Conservation (phyloP, 169 alveolate species). For the Babesia sp. region DNA sequence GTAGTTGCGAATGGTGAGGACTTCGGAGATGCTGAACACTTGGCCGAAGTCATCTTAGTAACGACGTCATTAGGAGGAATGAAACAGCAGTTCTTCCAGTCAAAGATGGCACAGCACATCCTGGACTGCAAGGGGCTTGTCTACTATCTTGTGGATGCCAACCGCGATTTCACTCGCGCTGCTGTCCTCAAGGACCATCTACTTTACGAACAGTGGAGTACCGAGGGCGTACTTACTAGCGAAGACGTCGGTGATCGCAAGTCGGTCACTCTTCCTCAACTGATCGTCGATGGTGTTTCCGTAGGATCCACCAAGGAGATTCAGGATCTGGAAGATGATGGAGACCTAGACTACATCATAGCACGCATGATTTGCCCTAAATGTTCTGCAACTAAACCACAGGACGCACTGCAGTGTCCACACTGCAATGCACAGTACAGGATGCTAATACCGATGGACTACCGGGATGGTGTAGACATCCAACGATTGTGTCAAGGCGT, state of each 20-base stretch:
- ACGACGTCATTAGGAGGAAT: constrained; percentile 84
- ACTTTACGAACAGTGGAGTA: constrained; percentile 78
- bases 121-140: constrained; percentile 86
- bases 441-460: constrained; percentile 63
- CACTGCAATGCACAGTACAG: constrained; percentile 61
- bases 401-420: constrained; percentile 66
- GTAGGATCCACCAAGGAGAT: constrained; percentile 78
- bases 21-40: background rate
- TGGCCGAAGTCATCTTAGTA: constrained; percentile 81
- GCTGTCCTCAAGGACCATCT: constrained; percentile 80
- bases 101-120: constrained; percentile 80
- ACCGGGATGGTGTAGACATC: constrained; percentile 54
- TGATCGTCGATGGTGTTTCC: constrained; percentile 82
- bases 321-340: constrained; percentile 88
- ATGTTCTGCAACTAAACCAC: constrained; percentile 67
- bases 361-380: constrained; percentile 74
- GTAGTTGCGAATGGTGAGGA: too few relatives aligned
- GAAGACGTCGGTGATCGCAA: constrained; percentile 33
- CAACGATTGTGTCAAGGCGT: constrained; percentile 69
- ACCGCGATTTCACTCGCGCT: constrained; percentile 82
- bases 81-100: constrained; percentile 78
- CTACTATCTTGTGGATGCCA: constrained; percentile 83
- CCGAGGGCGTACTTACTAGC: constrained; percentile 73
- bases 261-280: constrained; percentile 79
- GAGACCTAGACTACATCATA: constrained; percentile 78